Evolutionary conservation across 2,329 filamentous ascomycete genomes (phyloP), one percentile per base, ranked within the genome.

Genomic region (Neoascochyta sp.): DNA sequence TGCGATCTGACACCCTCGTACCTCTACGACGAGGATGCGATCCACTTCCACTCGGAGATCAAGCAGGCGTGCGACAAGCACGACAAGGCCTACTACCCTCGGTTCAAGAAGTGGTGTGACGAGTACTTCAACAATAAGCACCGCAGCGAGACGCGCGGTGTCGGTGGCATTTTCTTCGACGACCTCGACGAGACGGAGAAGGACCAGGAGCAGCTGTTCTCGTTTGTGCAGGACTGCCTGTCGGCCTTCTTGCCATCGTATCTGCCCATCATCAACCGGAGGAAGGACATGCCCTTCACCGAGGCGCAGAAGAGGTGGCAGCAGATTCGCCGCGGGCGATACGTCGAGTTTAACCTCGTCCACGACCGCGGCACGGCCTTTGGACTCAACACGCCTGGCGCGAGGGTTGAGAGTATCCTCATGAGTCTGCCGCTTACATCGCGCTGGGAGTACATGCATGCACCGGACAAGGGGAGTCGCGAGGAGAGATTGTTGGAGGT

Each of bases 121-220:
- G 80, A 93, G 52, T 98, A 98, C 70, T 98, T 98, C 67, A 82
- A 76, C 70, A 85, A 95, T 65, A 90, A 89, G 62, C 92, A 98
- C 68, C 80, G 92, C 25, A 77, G 78, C 36, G 92, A 98, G 68
- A 73, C 79, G 25, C 83, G 92, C 27, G 92, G 92, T 34, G 69
- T 98, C 18, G 92, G 92, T 30, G 92, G 92, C 31, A 96, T 98
- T 64, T 98, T 98, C 76, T 98, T 98, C 57, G 92, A 98, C 64
- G 92, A 98, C 61, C 74, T 98, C 9, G 92, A 98, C 61, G 84
- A 85, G 52, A 76, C 78, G 1, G 84, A 90, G 52, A 86, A 88
- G 39, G 86, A 92, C 54, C 81, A 86, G 49, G 89, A 96, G 60
- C 86, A 88, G 46, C 76, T 89, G 0, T 96, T 98, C 60, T 79